Percentiles rank a stretch among this genome's conserved stretches.
Evolutionary conservation across 2,329 filamentous ascomycete genomes (phyloP).

Genomic region (Bipolaris cookei): DNA sequence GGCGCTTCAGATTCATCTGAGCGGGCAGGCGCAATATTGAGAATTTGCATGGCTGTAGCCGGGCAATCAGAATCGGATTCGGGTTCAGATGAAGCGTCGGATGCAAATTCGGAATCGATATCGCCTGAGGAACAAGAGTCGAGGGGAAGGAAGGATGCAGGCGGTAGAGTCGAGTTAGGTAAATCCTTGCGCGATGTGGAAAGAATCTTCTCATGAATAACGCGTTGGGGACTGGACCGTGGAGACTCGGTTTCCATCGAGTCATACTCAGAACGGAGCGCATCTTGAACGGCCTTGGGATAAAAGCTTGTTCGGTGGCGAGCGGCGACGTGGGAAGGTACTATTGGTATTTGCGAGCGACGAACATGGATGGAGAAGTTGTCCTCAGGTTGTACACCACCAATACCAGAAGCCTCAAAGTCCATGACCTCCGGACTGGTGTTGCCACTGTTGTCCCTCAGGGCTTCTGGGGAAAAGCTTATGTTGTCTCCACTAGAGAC

Average conservation of each 20-base stretch:
- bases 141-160: conserved; percentile 53
- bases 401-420: conserved; percentile 61
- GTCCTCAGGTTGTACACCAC: conserved; percentile 65
- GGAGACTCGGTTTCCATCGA: conserved; percentile 12
- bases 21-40: conserved; percentile 32
- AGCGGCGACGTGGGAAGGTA: neutral
- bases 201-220: conserved; percentile 70
- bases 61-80: conserved; percentile 24
- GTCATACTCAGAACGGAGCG: conserved; percentile 31
- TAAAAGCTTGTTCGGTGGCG: conserved; percentile 27
- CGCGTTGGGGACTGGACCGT: conserved; percentile 15
- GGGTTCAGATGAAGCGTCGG: conserved; percentile 44
- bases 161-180: conserved; percentile 53
- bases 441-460: conserved; percentile 33
- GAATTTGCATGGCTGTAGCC: conserved; percentile 35
- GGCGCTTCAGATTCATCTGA: conserved; percentile 12
- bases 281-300: conserved; percentile 43
- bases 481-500: conserved; percentile 42
- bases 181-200: conserved; percentile 71
- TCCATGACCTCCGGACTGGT: conserved; percentile 42
- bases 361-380: conserved; percentile 62
- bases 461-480: conserved; percentile 44
- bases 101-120: conserved; percentile 46
- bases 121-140: conserved; percentile 46
- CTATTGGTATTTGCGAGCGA: conserved; percentile 31